phyloP scores from a whole-genome alignment of 1,139 yeast species.

The Candida tropicalis region DNA sequence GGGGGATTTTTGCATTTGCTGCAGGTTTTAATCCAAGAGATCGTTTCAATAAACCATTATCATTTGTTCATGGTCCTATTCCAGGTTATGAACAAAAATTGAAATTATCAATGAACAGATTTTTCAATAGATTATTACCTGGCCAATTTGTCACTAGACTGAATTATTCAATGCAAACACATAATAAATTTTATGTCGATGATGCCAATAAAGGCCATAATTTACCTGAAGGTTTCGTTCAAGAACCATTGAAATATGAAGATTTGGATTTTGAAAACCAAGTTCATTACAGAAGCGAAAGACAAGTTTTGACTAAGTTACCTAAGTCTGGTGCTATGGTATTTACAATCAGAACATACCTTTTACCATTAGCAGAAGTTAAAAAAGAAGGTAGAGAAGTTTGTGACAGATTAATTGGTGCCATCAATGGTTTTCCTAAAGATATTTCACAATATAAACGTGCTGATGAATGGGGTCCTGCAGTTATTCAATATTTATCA shows the following conservation, averaged over 20 bases:
- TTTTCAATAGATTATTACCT: constrained; percentile 50
- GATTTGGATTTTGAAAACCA: constrained; percentile 55
- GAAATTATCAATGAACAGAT: constrained; percentile 62
- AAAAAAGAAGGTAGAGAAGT: constrained; percentile 54
- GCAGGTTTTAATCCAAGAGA: constrained; percentile 71
- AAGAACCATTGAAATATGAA: constrained; percentile 39
- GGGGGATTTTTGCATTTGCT: constrained; percentile 70
- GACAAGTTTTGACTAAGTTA: constrained; percentile 61
- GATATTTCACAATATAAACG: constrained; percentile 43
- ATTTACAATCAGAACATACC: constrained; percentile 66
- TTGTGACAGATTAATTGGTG: constrained; percentile 41
- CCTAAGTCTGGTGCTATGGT: constrained; percentile 56
- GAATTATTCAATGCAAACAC: constrained; percentile 67
- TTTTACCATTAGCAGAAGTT: constrained; percentile 59
- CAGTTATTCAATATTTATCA: constrained; percentile 33
- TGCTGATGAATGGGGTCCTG: constrained; percentile 43
- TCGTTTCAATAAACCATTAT: constrained; percentile 56
- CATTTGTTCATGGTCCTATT: constrained; percentile 62
- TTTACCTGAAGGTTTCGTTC: constrained; percentile 27
- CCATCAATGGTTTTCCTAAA: constrained; percentile 40
- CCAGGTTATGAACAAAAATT: constrained; percentile 60
- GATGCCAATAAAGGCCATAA: constrained; percentile 53
- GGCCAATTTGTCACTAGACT: constrained; percentile 60
- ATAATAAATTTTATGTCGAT: constrained; percentile 52
- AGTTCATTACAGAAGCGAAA: constrained; percentile 61